A percentile compares a stretch with the other conserved stretches of the same genome.
Evolutionary conservation across 2,329 filamentous ascomycete genomes (phyloP).

Genomic region (Trematosphaeria pertusa): DNA sequence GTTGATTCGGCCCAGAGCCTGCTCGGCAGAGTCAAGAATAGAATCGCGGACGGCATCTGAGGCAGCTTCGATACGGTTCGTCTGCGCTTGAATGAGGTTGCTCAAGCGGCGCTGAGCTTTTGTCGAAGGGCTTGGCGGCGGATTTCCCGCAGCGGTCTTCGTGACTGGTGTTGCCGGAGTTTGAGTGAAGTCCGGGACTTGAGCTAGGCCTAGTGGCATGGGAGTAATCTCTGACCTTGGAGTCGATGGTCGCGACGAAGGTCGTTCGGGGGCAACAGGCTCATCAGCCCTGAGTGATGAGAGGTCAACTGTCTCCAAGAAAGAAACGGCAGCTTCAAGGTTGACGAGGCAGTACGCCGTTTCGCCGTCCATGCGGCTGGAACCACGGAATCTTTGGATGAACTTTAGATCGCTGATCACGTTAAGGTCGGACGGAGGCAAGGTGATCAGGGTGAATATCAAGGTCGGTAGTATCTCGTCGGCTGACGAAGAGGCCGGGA

Average conservation of each 20-base stretch:
- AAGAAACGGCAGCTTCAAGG: constrained; percentile 91
- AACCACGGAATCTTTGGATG: constrained; percentile 88
- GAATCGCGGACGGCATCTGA: constrained; percentile 77
- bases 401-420: constrained; percentile 95
- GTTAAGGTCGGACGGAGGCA: constrained; percentile 83
- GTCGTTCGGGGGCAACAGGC: constrained; percentile 66
- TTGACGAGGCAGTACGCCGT: constrained; percentile 96
- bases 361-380: constrained; percentile 87
- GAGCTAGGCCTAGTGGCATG: constrained; percentile 48
- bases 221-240: constrained; percentile 48
- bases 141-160: constrained; percentile 20
- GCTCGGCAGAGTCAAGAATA: constrained; percentile 82
- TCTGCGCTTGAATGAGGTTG: constrained; percentile 83
- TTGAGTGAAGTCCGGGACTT: constrained; percentile 48
- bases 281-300: constrained; percentile 87
- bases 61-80: constrained; percentile 80
- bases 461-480: constrained; percentile 97
- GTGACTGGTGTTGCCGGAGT: constrained; percentile 45
- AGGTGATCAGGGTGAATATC: constrained; percentile 93
- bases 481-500: constrained; percentile 81
- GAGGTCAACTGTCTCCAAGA: constrained; percentile 93
- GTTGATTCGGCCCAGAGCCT: constrained; percentile 89
- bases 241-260: constrained; percentile 56
- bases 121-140: constrained; percentile 46
- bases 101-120: constrained; percentile 78